A percentile compares a stretch with the other conserved stretches of the same genome.
These are phyloP conservation scores for Dendrothele bispora DNA, from an alignment of 768 basidiomycete species.

Conservation along the genomic window DNA sequence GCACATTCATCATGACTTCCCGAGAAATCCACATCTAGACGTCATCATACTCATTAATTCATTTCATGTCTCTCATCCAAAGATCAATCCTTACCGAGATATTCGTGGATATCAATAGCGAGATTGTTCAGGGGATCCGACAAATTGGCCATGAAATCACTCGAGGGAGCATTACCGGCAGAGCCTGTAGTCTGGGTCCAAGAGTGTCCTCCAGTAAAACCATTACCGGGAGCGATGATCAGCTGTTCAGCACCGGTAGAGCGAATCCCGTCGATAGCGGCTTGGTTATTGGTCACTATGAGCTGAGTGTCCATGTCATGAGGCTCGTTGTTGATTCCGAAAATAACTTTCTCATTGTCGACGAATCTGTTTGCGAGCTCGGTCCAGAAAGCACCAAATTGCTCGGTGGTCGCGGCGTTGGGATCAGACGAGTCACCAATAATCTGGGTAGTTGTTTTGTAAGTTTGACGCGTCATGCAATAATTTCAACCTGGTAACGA, in stretches of 20 bases:
- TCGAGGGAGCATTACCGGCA: slow-evolving; percentile 35
- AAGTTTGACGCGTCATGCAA: background rate
- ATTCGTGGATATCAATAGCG: slow-evolving; percentile 48
- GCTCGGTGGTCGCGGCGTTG: slow-evolving; percentile 41
- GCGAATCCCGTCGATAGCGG: slow-evolving; percentile 44
- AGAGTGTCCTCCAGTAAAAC: slow-evolving; percentile 45
- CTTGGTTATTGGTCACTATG: slow-evolving; percentile 42
- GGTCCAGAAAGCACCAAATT: slow-evolving; percentile 42
- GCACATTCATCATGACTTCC: slow-evolving; percentile 41
- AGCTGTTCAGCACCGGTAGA: slow-evolving; percentile 38
- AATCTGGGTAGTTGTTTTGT: slow-evolving; percentile 26
- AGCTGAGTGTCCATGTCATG: slow-evolving; percentile 46
- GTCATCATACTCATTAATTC: background rate
- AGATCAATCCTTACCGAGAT: slow-evolving; percentile 3
- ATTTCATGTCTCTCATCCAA: background rate
- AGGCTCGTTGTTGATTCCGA: slow-evolving; percentile 49
- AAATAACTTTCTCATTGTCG: slow-evolving; percentile 42
- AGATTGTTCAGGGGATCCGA: slow-evolving; percentile 39
- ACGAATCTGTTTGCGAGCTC: slow-evolving; percentile 41
- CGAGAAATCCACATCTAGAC: slow-evolving; percentile 40
- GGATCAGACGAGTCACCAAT: slow-evolving; percentile 46
- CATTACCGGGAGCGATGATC: slow-evolving; percentile 47
- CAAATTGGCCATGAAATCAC: slow-evolving; percentile 41
- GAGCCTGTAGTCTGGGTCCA: slow-evolving; percentile 38
- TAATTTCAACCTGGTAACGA: too few relatives aligned